Percentiles rank a stretch among this genome's conserved stretches.
These are phyloP conservation scores for Bretziella fagacearum DNA, from an alignment of 2,329 filamentous ascomycete species.

Conservation along the genomic window DNA sequence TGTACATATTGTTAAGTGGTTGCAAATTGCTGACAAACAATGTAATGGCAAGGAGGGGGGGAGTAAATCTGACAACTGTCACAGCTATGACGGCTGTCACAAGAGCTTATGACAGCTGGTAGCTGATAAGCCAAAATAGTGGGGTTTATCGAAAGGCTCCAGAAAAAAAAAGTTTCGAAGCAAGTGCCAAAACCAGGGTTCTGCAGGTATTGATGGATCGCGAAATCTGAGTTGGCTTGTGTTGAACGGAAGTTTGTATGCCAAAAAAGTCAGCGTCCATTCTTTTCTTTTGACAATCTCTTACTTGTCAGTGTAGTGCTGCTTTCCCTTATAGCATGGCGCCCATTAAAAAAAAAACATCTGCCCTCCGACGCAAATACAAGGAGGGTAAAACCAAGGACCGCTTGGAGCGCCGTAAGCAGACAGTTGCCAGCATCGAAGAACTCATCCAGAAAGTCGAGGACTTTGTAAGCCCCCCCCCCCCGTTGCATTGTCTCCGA, in stretches of 20 bases:
- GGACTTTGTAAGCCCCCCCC: slow-evolving; percentile 23
- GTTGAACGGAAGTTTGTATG: background rate
- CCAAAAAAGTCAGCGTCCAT: background rate
- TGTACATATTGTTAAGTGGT: too few species aligned
- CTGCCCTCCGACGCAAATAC: slow-evolving; percentile 12
- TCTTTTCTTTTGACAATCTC: background rate
- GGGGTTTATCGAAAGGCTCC: slow-evolving; percentile 12
- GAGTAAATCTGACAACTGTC: background rate
- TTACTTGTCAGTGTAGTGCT: too few species aligned
- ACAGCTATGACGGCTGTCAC: background rate
- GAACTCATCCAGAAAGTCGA: slow-evolving; percentile 25
- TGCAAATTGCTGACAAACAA: too few species aligned
- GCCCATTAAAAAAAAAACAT: slow-evolving; percentile 8
- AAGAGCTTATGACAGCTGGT: background rate
- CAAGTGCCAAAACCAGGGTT: background rate
- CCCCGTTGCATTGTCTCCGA: background rate
- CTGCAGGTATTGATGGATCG: background rate
- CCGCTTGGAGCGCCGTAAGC: slow-evolving; percentile 21
- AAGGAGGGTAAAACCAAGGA: slow-evolving; percentile 15
- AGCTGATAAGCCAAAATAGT: slow-evolving; percentile 7
- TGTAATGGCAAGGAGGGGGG: background rate
- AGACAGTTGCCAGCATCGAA: slow-evolving; percentile 25
- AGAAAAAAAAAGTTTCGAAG: slow-evolving; percentile 13
- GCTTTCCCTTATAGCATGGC: slow-evolving; percentile 6
- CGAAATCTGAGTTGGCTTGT: background rate